Evolutionary conservation across 148 eudicot species (phyloP), one percentile per base, ranked within the genome.

Genomic region (Camellia granthamiana): DNA sequence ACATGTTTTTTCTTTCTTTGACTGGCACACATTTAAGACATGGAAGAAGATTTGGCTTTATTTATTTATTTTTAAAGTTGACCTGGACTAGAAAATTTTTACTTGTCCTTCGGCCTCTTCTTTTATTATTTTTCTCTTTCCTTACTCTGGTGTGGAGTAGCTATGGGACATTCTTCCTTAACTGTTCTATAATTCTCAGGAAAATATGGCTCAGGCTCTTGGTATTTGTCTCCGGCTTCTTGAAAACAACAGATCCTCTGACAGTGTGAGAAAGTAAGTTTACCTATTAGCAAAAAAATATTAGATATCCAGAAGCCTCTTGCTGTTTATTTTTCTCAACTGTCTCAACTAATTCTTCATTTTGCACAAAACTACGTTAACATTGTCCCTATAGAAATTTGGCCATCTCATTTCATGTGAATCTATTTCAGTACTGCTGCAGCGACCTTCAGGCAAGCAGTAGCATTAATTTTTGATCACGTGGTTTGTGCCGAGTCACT

Each of bases 361-460:
- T 61, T 30, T 30, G 10, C 56, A 30, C 47, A 67, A 11, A 76
- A 19, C 69, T 44, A 5, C 51, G 47, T 38, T 56, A 68, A n/a
- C 47, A 7, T 14, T n/a, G 49, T 66, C 49, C 46, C n/a, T 54
- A 14, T 56, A 8, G 0, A 19, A 23, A 49, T 43, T 18, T 11
- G 69, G 47, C 62, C 76, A n/a, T 76, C 78, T 81, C n/a, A 67
- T 69, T n/a, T 49, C 41, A 65, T 72, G 43, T 77, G 44, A 49
- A 87, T 82, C 63, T 67, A 79, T 64, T 88, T 74, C 92, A 96
- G 99, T 79, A 96, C 99, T 82, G 99, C 99, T 78, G 99, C 98
- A 80, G 99, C 99, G 66, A 96, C 99, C 69, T 96, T 96, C 87
- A 91, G 99, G 80, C 99, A 96, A 88, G 93, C 99, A 68, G 99